A percentile compares a stretch with the other conserved stretches of the same genome.
These are phyloP conservation scores for Tetracladium marchalianum DNA, from an alignment of 495 filamentous ascomycete genomes.

Conservation along the genomic window DNA sequence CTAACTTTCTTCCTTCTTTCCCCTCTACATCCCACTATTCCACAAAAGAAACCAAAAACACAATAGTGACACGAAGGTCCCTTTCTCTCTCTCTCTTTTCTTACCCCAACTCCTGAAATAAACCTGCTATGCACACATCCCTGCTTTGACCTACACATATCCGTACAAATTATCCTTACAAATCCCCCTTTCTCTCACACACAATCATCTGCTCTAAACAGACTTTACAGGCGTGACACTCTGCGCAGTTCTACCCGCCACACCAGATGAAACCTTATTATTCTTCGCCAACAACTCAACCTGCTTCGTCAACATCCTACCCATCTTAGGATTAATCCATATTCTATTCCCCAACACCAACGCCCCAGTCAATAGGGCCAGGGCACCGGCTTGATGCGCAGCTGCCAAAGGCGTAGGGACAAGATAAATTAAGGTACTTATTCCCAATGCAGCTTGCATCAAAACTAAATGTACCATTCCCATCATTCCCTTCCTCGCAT, in stretches of 20 bases:
- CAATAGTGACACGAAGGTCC: too few relatives aligned
- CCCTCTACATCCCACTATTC: too few relatives aligned
- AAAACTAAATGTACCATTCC: constrained; percentile 76
- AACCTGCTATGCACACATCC: too few relatives aligned
- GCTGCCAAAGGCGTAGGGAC: constrained; percentile 83
- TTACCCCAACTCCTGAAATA: too few relatives aligned
- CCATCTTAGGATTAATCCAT: constrained; percentile 36
- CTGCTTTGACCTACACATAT: neutral
- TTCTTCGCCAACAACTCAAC: constrained; percentile 20
- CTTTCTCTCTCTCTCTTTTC: too few relatives aligned
- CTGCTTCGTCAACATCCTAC: constrained; percentile 24
- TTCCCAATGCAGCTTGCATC: constrained; percentile 76
- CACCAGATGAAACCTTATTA: too few relatives aligned
- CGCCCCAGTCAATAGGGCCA: constrained; percentile 75
- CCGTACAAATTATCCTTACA: neutral
- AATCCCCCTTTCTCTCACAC: neutral
- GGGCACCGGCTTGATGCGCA: constrained; percentile 82
- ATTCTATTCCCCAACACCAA: constrained; percentile 60
- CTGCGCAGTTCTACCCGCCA: too few relatives aligned
- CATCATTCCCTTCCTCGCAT: constrained; percentile 58
- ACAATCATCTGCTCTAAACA: neutral
- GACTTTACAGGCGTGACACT: too few relatives aligned
- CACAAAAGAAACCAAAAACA: too few relatives aligned
- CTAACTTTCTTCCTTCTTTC: too few relatives aligned
- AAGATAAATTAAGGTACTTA: constrained; percentile 83